phyloP scores from a whole-genome alignment of 768 basidiomycete genomes.

The Russula sp. region DNA sequence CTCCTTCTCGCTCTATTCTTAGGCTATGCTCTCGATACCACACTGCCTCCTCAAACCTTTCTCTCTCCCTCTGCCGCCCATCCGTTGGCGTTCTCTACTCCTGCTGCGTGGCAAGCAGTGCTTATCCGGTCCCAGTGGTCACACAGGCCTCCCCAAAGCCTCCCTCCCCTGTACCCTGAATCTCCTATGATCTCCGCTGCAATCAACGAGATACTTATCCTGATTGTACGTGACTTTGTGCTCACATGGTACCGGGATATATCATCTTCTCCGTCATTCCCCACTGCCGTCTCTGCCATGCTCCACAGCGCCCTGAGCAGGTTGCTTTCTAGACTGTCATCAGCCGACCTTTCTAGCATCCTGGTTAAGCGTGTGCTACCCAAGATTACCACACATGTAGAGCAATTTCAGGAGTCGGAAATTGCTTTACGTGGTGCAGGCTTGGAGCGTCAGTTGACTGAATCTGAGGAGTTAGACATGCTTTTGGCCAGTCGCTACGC shows the following conservation, averaged over 20 bases:
- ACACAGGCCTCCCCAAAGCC: slow-evolving; percentile 58
- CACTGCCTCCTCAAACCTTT: slow-evolving; percentile 30
- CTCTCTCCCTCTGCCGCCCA: slow-evolving; percentile 53
- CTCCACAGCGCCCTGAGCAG: slow-evolving; percentile 61
- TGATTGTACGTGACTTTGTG: slow-evolving; percentile 84
- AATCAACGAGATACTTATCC: slow-evolving; percentile 72
- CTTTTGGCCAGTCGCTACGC: slow-evolving; percentile 81
- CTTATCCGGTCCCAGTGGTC: slow-evolving; percentile 89
- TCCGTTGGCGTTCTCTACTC: slow-evolving; percentile 82
- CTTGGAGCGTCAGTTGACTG: slow-evolving; percentile 74
- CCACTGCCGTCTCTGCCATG: slow-evolving; percentile 70
- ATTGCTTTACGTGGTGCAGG: slow-evolving; percentile 76
- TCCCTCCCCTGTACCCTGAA: slow-evolving; percentile 59
- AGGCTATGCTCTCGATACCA: slow-evolving; percentile 53
- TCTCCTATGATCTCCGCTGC: slow-evolving; percentile 62
- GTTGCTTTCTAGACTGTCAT: slow-evolving; percentile 48
- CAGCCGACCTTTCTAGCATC: slow-evolving; percentile 67
- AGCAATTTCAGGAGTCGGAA: slow-evolving; percentile 88
- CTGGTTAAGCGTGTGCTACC: slow-evolving; percentile 82
- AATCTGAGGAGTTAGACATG: slow-evolving; percentile 86
- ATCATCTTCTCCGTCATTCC: slow-evolving; percentile 85
- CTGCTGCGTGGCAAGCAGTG: slow-evolving; percentile 92
- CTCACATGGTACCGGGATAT: slow-evolving; percentile 83
- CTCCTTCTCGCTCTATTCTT: slow-evolving; percentile 45
- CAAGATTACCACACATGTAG: slow-evolving; percentile 83